Evolutionary conservation across 306 rosid species (phyloP), one percentile per base, ranked within the genome.

Genomic region (Morella rubra): DNA sequence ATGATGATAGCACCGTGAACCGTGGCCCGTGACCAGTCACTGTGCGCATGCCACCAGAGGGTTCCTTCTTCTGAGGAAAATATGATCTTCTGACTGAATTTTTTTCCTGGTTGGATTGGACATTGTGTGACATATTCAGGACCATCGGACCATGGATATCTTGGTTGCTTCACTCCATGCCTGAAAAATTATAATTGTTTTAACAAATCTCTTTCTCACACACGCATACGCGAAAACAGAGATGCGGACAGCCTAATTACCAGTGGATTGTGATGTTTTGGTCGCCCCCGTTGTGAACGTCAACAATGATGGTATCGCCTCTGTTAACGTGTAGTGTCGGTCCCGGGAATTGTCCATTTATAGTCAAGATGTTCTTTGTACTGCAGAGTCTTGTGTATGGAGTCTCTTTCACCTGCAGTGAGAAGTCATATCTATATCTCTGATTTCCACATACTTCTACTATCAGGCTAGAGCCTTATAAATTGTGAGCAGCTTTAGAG

Each of bases 111-210:
- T 81, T 49, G 74, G 27, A 90, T 86, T 0, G 95, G 90, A 41
- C 90, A 86, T 47, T 87, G 95, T 0, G 95, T 90, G 2, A 90
- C 47, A 4, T 72, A 87, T 65, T 82, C 88, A 0, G 92, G 92
- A 0, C 95, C 95, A 78, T 90, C 90, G 1, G 90, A 81, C 95
- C 95, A 90, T 11, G 92, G 88, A 86, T 87, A 58, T 42, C 89
- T 82, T 49, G 83, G 83, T 18, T 76, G 87, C 10, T 71, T 83
- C n/a, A 87, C 89, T 74, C 90, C 90, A 75, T 90, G 95, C 95
- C 91, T 87, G 52, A 44, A 62, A 4, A 2, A 13, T 50, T 12
- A 47, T 10, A 0, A 24, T 1, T 27, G 0, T 27, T 27, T 27
- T 27, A 27, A 27, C 32, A 27, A 27, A 27, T 27, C 32, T 27